Base-by-base conservation (phyloP, 495 filamentous ascomycete genomes). In the Penicillium alfredii region DNA sequence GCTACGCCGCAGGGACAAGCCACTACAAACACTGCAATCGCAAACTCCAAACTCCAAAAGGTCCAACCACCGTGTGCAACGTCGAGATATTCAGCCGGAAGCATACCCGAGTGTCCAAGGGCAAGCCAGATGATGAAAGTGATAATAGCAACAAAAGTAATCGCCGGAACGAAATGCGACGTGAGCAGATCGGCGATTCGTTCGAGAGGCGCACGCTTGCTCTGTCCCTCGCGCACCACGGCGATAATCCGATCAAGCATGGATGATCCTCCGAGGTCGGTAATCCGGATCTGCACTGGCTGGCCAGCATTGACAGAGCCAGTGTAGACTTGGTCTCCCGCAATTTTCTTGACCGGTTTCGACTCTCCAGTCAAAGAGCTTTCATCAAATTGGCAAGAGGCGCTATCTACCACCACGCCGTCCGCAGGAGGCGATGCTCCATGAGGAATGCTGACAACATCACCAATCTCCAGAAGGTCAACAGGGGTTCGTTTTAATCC, bases 1-100 rank as follows among this genome's bases (percentile, higher is more conserved):
- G 82, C 90, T 30, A 97, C 76, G 12, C 90, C 92, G 47, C 90
- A 97, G 8, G 90, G 90, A 56, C 90, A 97, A 4, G 90, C 90
- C 22, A 96, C 81, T 20, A 97, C 86, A 59, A 96, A 96, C 3
- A 95, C 90, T 3, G 92, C 78, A 43, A 96, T 95, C 0, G 90
- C 85, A 53, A 97, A 97, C 35, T 90, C 80, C 23, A 97, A 66
- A 12, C 85, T 83, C 76, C 88, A 97, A 11, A 85, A 81, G 0
- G 82, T 71, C 86, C 88, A 94, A 9, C 86, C 83, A 15, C 86
- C 87, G 13, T 76, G 69, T 4, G 74, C 65, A 21, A 65, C 55
- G 30, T 82, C 80, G 7, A 85, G 70, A 48, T 81, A 94, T 40
- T 80, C 71, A 2, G 39, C 46, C 0, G 87, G 78, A 6, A 95